Evolutionary conservation across 2,329 filamentous ascomycete species (phyloP).

Genomic region (Trichophyton equinum): DNA sequence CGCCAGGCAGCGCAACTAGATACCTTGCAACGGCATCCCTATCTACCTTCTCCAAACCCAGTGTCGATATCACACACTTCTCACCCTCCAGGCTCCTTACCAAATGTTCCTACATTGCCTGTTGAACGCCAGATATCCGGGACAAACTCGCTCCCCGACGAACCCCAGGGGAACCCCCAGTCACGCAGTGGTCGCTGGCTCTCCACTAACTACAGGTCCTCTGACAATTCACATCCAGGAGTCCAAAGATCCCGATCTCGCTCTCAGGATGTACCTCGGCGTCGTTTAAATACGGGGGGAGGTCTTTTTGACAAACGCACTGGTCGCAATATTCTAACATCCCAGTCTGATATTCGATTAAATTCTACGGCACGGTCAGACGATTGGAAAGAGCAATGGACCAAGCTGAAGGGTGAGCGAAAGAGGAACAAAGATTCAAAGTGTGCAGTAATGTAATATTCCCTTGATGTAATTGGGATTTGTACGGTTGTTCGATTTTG

Average conservation of each 20-base stretch:
- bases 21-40: neutral
- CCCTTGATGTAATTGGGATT: neutral
- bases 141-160: slow-evolving; percentile 10
- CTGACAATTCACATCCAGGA: neutral
- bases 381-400: slow-evolving; percentile 20
- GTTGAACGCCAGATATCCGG: slow-evolving; percentile 4
- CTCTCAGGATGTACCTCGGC: slow-evolving; percentile 15
- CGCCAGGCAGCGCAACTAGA: neutral
- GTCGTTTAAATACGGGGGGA: neutral
- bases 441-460: slow-evolving; percentile 28
- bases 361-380: neutral
- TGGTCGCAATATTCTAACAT: slow-evolving; percentile 10
- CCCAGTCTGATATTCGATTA: slow-evolving; percentile 11
- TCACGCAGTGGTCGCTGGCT: slow-evolving; percentile 2
- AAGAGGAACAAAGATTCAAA: slow-evolving; percentile 23
- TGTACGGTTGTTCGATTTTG: slow-evolving; percentile 1
- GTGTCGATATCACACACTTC: neutral
- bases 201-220: slow-evolving; percentile 2
- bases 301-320: slow-evolving; percentile 9
- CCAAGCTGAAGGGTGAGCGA: slow-evolving; percentile 26
- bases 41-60: neutral
- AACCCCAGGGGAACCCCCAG: slow-evolving; percentile 6
- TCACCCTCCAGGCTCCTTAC: neutral
- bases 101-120: neutral
- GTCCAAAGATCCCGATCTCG: slow-evolving; percentile 13